Evolutionary conservation across 139 green algal genomes (phyloP).

Genomic region (Microglena sp.): DNA sequence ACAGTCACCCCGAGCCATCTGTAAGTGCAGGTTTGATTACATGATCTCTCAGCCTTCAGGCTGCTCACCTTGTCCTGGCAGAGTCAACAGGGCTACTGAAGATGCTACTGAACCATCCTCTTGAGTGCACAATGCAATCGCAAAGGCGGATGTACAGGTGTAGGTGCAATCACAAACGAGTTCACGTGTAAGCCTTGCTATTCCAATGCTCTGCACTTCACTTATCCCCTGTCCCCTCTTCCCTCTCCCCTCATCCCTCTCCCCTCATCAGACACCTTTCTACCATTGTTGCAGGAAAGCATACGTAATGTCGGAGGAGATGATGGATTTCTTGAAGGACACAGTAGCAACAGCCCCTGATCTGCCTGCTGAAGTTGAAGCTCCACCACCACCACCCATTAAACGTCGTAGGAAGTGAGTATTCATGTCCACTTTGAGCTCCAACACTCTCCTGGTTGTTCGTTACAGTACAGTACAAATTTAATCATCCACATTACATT

Average conservation of each 20-base stretch:
- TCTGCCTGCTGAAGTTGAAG: constrained; percentile 31
- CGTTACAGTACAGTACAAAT: too few relatives aligned
- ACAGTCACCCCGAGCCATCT: constrained; percentile 70
- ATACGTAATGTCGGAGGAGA: constrained; percentile 37
- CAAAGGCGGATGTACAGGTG: too few relatives aligned
- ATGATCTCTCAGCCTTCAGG: too few relatives aligned
- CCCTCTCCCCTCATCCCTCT: neutral
- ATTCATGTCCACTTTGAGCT: too few relatives aligned
- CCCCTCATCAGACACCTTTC: neutral
- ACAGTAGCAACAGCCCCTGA: constrained; percentile 55
- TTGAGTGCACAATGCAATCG: too few relatives aligned
- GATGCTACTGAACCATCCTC: too few relatives aligned
- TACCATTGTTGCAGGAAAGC: constrained; percentile 35
- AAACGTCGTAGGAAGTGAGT: too few relatives aligned
- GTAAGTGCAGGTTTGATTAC: constrained; percentile 40
- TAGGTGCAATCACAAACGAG: too few relatives aligned
- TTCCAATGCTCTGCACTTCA: neutral
- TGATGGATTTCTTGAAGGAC: constrained; percentile 72
- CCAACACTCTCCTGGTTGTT: too few relatives aligned
- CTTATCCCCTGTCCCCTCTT: neutral
- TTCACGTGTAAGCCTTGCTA: neutral
- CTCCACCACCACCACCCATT: constrained; percentile 7
- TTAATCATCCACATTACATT: too few relatives aligned
- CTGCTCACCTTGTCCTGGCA: neutral
- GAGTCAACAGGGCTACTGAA: neutral